phyloP scores from a whole-genome alignment of 345 rosid genomes.

The Eucalyptus pauciflora region DNA sequence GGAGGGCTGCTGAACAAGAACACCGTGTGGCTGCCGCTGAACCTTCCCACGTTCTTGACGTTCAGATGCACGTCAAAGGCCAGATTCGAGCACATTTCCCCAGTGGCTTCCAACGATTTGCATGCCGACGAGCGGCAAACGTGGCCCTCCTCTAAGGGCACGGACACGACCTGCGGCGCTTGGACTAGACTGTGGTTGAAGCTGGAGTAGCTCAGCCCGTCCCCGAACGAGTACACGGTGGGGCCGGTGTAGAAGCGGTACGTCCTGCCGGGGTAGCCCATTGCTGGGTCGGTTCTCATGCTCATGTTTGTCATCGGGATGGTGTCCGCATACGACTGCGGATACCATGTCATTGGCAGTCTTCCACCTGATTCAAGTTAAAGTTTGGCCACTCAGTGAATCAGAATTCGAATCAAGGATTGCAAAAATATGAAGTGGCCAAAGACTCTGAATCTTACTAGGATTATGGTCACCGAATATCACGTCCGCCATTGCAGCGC shows the following conservation, averaged over 20 bases:
- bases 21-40: constrained; percentile 59
- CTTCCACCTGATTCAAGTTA: constrained; percentile 45
- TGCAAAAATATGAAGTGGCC: not conserved
- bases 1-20: constrained; percentile 70
- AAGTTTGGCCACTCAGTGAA: not conserved
- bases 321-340: constrained; percentile 57
- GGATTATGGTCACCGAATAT: constrained; percentile 75
- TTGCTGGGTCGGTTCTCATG: constrained; percentile 68
- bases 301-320: constrained; percentile 95
- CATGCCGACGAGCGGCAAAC: constrained; percentile 46
- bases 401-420: not conserved
- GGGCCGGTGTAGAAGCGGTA: constrained; percentile 89
- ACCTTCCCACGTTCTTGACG: constrained; percentile 38
- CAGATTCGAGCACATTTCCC: constrained; percentile 25
- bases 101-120: constrained; percentile 33
- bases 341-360: constrained; percentile 95
- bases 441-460: constrained; percentile 20
- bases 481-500: constrained; percentile 78
- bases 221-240: constrained; percentile 75
- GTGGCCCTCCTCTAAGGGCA: constrained; percentile 36
- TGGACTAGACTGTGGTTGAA: constrained; percentile 32
- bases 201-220: constrained; percentile 65
- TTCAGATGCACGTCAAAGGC: constrained; percentile 41
- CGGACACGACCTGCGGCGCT: constrained; percentile 39
- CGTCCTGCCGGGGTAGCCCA: constrained; percentile 84